Percentiles rank a stretch among this genome's conserved stretches.
phyloP scores from a whole-genome alignment of 1,139 yeast genomes.

The Meyerozyma guilliermondii region DNA sequence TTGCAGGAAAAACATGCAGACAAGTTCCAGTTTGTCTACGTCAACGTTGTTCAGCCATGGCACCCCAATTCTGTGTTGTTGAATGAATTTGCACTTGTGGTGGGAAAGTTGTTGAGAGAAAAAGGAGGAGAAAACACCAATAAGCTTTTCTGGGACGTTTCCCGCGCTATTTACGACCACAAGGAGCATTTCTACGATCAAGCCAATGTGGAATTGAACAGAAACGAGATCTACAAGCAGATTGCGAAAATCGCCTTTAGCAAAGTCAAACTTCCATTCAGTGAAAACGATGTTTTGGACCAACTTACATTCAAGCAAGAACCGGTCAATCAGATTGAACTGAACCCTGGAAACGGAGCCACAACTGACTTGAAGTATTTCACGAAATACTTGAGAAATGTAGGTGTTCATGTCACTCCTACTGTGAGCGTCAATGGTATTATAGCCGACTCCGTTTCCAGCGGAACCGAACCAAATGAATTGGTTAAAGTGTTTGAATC shows the following conservation, averaged over 20 bases:
- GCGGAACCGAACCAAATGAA: constrained; percentile 31
- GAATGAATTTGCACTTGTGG: constrained; percentile 71
- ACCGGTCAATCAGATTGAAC: constrained; percentile 19
- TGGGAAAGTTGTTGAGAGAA: constrained; percentile 53
- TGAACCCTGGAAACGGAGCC: constrained; percentile 57
- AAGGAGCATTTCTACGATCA: constrained; percentile 58
- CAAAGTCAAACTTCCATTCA: constrained; percentile 28
- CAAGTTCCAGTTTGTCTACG: constrained; percentile 51
- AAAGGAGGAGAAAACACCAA: constrained; percentile 16
- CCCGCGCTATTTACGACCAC: constrained; percentile 49
- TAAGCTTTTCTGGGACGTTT: constrained; percentile 56
- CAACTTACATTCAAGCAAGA: constrained; percentile 24
- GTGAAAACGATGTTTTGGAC: constrained; percentile 31
- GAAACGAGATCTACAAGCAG: constrained; percentile 53
- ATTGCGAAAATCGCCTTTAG: constrained; percentile 48
- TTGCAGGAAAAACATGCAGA: constrained; percentile 44
- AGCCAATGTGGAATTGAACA: constrained; percentile 46
- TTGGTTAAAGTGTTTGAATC: constrained; percentile 26
- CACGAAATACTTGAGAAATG: constrained; percentile 67
- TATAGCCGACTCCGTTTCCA: constrained; percentile 31
- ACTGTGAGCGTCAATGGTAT: constrained; percentile 72
- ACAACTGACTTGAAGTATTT: constrained; percentile 67
- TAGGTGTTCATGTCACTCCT: constrained; percentile 84
- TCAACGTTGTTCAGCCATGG: constrained; percentile 83
- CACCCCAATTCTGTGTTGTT: constrained; percentile 66